Percentiles rank a stretch among this genome's conserved stretches.
These are phyloP conservation scores for Hylodesmum podocarpum DNA, from an alignment of 306 rosid genomes.

Conservation along the genomic window DNA sequence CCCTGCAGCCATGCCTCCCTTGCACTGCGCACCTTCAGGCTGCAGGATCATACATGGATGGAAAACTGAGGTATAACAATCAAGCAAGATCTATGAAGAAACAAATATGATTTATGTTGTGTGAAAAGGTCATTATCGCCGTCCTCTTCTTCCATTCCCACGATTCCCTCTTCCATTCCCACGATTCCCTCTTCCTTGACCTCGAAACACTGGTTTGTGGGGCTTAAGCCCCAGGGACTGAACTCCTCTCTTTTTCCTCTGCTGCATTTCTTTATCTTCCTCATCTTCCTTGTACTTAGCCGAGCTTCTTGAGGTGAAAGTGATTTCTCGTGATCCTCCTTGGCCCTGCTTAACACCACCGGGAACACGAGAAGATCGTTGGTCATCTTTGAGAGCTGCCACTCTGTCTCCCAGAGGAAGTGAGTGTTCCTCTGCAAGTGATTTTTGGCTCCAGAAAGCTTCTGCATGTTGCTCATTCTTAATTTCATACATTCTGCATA, in stretches of 20 bases:
- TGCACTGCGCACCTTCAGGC: slow-evolving; percentile 8
- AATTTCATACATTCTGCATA: slow-evolving; percentile 74
- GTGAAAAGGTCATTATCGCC: slow-evolving; percentile 11
- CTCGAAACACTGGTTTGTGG: slow-evolving; percentile 35
- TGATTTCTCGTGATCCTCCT: slow-evolving; percentile 87
- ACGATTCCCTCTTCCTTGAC: slow-evolving; percentile 46
- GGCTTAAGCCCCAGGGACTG: slow-evolving; percentile 65
- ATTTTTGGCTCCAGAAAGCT: slow-evolving; percentile 71
- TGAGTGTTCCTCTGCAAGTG: slow-evolving; percentile 70
- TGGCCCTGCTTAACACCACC: slow-evolving; percentile 70
- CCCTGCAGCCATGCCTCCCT: slow-evolving; percentile 9
- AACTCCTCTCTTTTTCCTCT: slow-evolving; percentile 62
- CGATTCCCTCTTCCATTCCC: slow-evolving; percentile 38
- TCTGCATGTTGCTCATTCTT: slow-evolving; percentile 91
- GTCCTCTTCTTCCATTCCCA: slow-evolving; percentile 43
- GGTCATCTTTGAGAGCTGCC: slow-evolving; percentile 49
- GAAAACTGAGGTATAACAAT: not conserved
- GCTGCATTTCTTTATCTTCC: slow-evolving; percentile 39
- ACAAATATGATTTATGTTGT: not conserved
- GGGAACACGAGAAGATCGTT: slow-evolving; percentile 39
- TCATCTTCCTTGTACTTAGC: slow-evolving; percentile 68
- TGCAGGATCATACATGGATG: not conserved
- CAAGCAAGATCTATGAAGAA: not conserved
- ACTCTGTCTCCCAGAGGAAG: slow-evolving; percentile 88
- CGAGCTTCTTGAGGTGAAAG: slow-evolving; percentile 70